Conservation (phyloP, 306 rosid genomes). For the Alnus rubra region DNA sequence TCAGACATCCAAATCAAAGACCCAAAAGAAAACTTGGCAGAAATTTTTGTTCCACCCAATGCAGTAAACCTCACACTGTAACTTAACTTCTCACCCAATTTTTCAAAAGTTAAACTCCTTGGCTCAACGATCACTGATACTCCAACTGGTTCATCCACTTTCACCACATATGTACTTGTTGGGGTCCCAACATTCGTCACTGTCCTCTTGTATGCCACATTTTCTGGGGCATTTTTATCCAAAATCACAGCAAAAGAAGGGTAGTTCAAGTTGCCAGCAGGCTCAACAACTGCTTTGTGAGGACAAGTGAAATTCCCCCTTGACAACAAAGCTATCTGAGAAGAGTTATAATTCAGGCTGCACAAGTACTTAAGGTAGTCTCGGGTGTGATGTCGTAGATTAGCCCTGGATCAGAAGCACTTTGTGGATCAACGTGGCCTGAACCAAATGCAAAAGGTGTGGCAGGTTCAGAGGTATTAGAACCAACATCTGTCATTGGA, state of each 20-base stretch:
- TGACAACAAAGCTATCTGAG: slow-evolving; percentile 55
- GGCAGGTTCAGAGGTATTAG: slow-evolving; percentile 36
- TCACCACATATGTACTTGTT: slow-evolving; percentile 47
- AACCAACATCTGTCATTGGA: slow-evolving; percentile 44
- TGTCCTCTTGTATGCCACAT: slow-evolving; percentile 51
- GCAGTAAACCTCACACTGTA: slow-evolving; percentile 50
- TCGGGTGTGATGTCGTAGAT: slow-evolving; percentile 51
- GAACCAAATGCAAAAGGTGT: slow-evolving; percentile 65
- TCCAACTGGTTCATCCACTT: slow-evolving; percentile 51
- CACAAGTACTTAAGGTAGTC: slow-evolving; percentile 61
- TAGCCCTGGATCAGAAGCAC: slow-evolving; percentile 67
- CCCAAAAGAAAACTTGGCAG: slow-evolving; percentile 46
- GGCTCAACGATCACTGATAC: slow-evolving; percentile 49
- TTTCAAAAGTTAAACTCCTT: slow-evolving; percentile 37
- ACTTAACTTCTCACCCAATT: slow-evolving; percentile 52
- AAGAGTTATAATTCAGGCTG: slow-evolving; percentile 53
- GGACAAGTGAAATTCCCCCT: slow-evolving; percentile 45
- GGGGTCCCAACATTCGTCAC: slow-evolving; percentile 61
- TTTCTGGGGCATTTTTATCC: slow-evolving; percentile 18
- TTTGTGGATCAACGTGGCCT: slow-evolving; percentile 70
- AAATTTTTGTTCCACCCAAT: slow-evolving; percentile 24
- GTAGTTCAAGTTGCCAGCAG: slow-evolving; percentile 58
- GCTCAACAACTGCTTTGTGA: slow-evolving; percentile 18
- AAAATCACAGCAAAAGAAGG: slow-evolving; percentile 66
- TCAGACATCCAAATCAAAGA: slow-evolving; percentile 50